Base-by-base conservation (phyloP, 2,329 filamentous ascomycete genomes). In the Monilinia vaccinii-corymbosi region DNA sequence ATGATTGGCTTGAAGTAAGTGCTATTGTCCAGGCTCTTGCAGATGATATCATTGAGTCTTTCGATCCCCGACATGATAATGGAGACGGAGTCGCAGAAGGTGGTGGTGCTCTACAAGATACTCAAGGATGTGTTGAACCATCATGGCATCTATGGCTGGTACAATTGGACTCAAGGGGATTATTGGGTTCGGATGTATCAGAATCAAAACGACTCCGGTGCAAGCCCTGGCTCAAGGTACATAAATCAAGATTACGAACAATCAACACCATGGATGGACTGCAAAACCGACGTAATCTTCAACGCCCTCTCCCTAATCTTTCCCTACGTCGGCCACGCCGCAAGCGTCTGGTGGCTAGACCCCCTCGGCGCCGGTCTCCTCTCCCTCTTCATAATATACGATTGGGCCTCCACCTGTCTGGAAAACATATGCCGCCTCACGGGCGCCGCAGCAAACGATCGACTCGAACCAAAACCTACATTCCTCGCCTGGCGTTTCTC, bases 361-460 rank as follows among this genome's bases (percentile, higher is more conserved):
- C 73, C 76, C 6, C 73, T 79, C 0, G 84, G 84, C 56, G 84
- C 84, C 0, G 78, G 78, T 0, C 66, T 86, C 0, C 74, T 87
- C 0, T 85, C 83, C 0, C 73, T 87, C 3, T 85, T 81, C 74
- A 85, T 87, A 71, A 86, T 87, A 65, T 84, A 80, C 72, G 84
- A 87, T 71, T 87, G 84, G 84, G 79, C 78, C 1, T 74, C 77
- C 47, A 87, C 84, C 0, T 81, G 77, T 64, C 75, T 84, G 51
- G 77, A 81, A 62, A 84, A 84, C 64, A 75, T 85, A 40, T 78
- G 77, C 3, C 75, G 81, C 0, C 72, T 85, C 6, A 81, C 79
- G 0, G 82, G 82, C n/a, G 73, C 79, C 56, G 78, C 78, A 0
- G 81, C 80, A 0, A 73, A 76, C 8, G 72, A 77, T 8, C 69